Percentiles rank a stretch among this genome's conserved stretches.
Conservation (phyloP, 129 eudicot genomes). For the Gnaphalium uliginosum region DNA sequence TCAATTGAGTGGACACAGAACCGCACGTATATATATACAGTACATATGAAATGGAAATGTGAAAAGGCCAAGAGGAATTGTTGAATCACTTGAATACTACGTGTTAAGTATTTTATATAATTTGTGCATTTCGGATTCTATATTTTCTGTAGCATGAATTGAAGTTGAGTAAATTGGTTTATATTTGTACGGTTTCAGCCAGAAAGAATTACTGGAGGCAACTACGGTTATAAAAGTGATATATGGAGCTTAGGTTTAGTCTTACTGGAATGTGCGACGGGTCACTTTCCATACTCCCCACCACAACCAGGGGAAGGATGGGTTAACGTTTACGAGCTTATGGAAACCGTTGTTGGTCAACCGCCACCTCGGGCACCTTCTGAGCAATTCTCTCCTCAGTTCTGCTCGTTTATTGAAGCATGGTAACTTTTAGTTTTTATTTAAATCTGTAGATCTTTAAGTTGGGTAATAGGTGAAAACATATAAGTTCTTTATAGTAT, state of each 20-base stretch:
- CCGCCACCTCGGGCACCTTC: conserved; percentile 77
- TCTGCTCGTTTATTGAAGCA: conserved; percentile 96
- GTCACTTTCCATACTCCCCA: conserved; percentile 81
- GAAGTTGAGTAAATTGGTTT: conserved; percentile 8
- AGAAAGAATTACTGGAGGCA: conserved; percentile 78
- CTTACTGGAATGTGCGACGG: conserved; percentile 85
- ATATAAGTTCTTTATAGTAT: background rate
- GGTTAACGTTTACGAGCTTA: conserved; percentile 69
- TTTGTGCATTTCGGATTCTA: background rate
- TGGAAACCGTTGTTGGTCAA: conserved; percentile 81
- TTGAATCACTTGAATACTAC: background rate
- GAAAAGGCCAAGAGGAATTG: background rate
- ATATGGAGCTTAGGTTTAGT: conserved; percentile 99
- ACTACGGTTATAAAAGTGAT: conserved; percentile 73
- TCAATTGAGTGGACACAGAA: background rate
- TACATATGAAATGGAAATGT: background rate
- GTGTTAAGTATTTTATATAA: background rate
- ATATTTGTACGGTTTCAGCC: conserved; percentile 53
- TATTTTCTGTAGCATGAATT: background rate
- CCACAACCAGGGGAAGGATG: conserved; percentile 78
- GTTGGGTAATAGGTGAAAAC: background rate
- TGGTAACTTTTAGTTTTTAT: conserved; percentile 53
- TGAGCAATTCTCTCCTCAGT: conserved; percentile 77
- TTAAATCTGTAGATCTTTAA: background rate
- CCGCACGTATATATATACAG: background rate